A percentile compares a stretch with the other conserved stretches of the same genome.
These are phyloP conservation scores for Calendula officinalis DNA, from an alignment of 129 eudicot species.

Conservation along the genomic window DNA sequence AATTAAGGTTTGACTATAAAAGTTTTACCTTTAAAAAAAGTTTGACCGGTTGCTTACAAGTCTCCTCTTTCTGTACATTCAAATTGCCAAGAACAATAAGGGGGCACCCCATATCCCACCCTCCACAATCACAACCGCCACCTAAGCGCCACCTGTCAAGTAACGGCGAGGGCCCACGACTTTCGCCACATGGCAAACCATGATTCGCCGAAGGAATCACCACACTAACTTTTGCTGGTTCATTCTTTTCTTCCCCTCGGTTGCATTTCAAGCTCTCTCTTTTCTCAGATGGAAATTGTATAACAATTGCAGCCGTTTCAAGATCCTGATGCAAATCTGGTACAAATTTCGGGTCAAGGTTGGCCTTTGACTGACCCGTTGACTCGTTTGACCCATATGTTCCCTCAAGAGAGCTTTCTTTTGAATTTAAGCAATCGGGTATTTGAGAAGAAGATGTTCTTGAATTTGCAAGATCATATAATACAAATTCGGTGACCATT, in stretches of 20 bases:
- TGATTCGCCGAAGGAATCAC: slow-evolving; percentile 82
- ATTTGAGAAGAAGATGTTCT: slow-evolving; percentile 32
- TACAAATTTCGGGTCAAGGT: slow-evolving; percentile 27
- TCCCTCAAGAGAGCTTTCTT: slow-evolving; percentile 9
- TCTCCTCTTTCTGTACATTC: slow-evolving; percentile 33
- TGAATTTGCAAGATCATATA: slow-evolving; percentile 57
- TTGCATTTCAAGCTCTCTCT: slow-evolving; percentile 68
- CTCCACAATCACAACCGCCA: slow-evolving; percentile 95
- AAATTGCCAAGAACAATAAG: slow-evolving; percentile 62
- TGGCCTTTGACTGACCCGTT: slow-evolving; percentile 28
- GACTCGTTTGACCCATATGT: slow-evolving; percentile 28
- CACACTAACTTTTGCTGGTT: slow-evolving; percentile 49
- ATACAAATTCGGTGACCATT: slow-evolving; percentile 72
- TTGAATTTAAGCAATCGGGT: slow-evolving; percentile 2
- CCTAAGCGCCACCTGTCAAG: slow-evolving; percentile 85
- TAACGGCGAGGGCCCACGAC: slow-evolving; percentile 72
- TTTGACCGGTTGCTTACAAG: slow-evolving; percentile 41
- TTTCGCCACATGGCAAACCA: slow-evolving; percentile 56
- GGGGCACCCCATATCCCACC: slow-evolving; percentile 97
- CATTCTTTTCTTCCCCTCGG: slow-evolving; percentile 35
- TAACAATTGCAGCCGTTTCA: slow-evolving; percentile 76
- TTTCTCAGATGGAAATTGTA: slow-evolving; percentile 66
- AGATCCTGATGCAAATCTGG: slow-evolving; percentile 56
- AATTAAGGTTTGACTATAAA: background rate
- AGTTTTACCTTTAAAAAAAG: slow-evolving; percentile 65